Base-by-base conservation (phyloP, 176 grass and related monocot species). In the Carex pumila region DNA sequence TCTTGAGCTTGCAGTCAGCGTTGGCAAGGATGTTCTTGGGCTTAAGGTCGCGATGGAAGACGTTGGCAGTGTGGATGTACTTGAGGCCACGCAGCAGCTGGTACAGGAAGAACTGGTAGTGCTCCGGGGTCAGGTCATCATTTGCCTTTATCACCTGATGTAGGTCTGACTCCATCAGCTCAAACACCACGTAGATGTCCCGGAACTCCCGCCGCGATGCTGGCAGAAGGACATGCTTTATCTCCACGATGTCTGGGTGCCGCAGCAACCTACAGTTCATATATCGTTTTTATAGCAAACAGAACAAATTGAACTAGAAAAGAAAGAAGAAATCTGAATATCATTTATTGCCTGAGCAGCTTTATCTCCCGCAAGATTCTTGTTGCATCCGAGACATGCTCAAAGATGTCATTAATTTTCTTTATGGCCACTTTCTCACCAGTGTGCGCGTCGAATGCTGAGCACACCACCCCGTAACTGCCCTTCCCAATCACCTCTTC, bases 101-200 rank as follows among this genome's bases (percentile, higher is more conserved):
- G 84, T 95, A 98, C 12, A 98, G 80, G 88, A 98, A 98, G 86
- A 98, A 98, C 58, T 95, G 95, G 69, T 95, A 95, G 64, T 98
- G 95, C 45, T 98, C 95, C 31, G 88, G 93, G 25, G 95, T 98
- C 22, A 98, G 61, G 65, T 98, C 95, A 71, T 98, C 95, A 7
- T 98, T 98, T 45, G 92, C 95, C 85, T 98, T 98, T 77, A 98
- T 98, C 73, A 98, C 95, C 88, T 98, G 95, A 52, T 98, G 95
- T 81, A 95, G 86, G 87, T 98, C 95, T 19, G 95, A 98, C 84
- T 98, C 95, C 95, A 98, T 98, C 59, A 98, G 95, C 78, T 98
- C 95, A 57, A 98, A 98, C 68, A 98, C 92, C 78, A 98, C 95
- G 55, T 95, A 98, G 82, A 98, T 98, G 59, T 98, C 95, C 85